phyloP scores from a whole-genome alignment of 2,329 filamentous ascomycete genomes.

The Pseudogymnoascus sp. region DNA sequence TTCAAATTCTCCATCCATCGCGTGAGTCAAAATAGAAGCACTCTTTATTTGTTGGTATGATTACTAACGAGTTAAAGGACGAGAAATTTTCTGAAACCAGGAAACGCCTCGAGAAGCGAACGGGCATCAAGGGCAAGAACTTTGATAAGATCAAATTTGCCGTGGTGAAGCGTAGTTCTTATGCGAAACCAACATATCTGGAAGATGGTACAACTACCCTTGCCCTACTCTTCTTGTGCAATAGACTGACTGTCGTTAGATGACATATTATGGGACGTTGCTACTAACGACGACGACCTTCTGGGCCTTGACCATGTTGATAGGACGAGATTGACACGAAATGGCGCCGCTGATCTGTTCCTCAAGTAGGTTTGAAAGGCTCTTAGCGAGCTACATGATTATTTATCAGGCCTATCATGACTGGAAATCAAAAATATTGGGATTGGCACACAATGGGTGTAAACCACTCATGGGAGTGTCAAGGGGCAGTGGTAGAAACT shows the following conservation, averaged over 20 bases:
- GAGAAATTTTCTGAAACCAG: slow-evolving; percentile 88
- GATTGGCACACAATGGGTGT: background rate
- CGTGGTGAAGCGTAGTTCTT: slow-evolving; percentile 60
- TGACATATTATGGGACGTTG: slow-evolving; percentile 48
- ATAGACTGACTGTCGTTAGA: slow-evolving; percentile 33
- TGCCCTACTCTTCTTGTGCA: background rate
- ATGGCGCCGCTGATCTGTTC: slow-evolving; percentile 56
- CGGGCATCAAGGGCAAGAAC: slow-evolving; percentile 92
- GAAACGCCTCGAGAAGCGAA: slow-evolving; percentile 85
- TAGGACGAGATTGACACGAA: slow-evolving; percentile 47
- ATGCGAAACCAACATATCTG: slow-evolving; percentile 72
- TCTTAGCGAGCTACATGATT: background rate
- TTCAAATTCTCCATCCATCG: slow-evolving; percentile 84
- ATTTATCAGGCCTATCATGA: background rate
- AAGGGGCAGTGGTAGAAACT: background rate
- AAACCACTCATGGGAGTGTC: background rate
- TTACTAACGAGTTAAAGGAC: slow-evolving; percentile 39
- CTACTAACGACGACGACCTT: slow-evolving; percentile 47
- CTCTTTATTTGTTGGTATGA: background rate
- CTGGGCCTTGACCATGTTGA: slow-evolving; percentile 60
- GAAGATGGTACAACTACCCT: slow-evolving; percentile 63
- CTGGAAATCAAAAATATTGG: slow-evolving; percentile 3
- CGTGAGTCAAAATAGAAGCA: slow-evolving; percentile 38
- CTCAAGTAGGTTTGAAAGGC: slow-evolving; percentile 31
- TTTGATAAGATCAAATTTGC: slow-evolving; percentile 99